These are phyloP conservation scores for Hypoxylon subgilvum DNA, from an alignment of 495 filamentous ascomycete genomes.

Conservation along the genomic window DNA sequence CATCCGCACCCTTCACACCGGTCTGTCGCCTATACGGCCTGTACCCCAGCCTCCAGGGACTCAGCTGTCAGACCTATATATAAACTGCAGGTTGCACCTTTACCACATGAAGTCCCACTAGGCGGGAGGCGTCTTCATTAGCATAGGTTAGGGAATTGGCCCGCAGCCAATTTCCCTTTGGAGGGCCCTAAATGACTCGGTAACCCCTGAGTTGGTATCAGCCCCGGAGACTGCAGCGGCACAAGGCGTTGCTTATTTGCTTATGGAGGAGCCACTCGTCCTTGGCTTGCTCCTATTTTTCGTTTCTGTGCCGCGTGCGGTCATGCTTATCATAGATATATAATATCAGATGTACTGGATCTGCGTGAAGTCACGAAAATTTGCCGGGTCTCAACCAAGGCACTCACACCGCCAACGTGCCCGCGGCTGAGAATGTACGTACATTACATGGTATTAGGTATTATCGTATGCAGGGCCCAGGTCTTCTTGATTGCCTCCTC, in stretches of 20 bases:
- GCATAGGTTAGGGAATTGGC: conserved; percentile 19
- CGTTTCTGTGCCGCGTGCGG: background rate
- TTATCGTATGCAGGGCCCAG: background rate
- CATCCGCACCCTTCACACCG: background rate
- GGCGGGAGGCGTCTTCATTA: conserved; percentile 23
- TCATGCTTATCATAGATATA: background rate
- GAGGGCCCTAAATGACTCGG: too few relatives aligned
- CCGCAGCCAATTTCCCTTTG: conserved; percentile 19
- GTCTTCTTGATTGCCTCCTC: background rate
- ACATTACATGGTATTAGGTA: too few relatives aligned
- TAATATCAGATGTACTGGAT: background rate
- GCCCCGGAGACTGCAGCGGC: conserved; percentile 3
- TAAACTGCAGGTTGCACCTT: background rate
- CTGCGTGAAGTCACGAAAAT: conserved; percentile 3
- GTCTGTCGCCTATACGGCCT: background rate
- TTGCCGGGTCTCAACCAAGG: background rate
- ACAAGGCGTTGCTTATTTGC: background rate
- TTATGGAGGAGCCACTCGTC: background rate
- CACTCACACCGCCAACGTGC: background rate
- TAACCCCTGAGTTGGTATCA: conserved; percentile 22
- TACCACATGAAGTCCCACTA: conserved; percentile 5
- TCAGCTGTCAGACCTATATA: background rate
- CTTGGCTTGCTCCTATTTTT: background rate
- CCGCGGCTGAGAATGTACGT: too few relatives aligned
- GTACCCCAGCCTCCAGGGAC: too few relatives aligned